Base-by-base conservation (phyloP, 2,329 filamentous ascomycete genomes). In the Clonostachys rhizophaga region DNA sequence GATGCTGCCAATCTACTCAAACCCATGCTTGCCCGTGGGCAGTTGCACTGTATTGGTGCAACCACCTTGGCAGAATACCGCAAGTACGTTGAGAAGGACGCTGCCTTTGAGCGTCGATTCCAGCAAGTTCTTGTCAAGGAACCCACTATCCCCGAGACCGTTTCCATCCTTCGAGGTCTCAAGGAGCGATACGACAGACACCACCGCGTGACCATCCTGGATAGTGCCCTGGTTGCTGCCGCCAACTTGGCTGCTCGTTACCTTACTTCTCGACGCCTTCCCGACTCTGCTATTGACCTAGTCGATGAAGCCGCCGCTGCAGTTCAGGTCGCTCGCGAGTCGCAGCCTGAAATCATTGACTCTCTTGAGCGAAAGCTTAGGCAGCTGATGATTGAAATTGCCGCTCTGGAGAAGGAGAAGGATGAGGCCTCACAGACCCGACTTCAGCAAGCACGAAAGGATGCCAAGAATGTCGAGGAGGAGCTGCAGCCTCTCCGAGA, bases 131-230 rank as follows among this genome's bases (percentile, higher is more conserved):
- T 99, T 41, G 92, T 97, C 65, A 96, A 96, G 72, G 94, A 99
- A 64, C 94, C 94, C 3, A 78, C 83, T 6, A 85, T 97, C 43
- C 68, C 82, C 2, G 94, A 99, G 70, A 97, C 94, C 13, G 83
- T 99, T 52, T 99, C 94, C 18, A 99, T 99, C 60, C 84, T 99
- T n/a, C 89, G 94, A 76, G 94, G 94, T 62, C 74, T 99, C 53
- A 99, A 97, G 75, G 92, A 97, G 66, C 90, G 91, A 65, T 99
- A 97, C 70, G 94, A 99, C 71, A 89, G 95, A 44, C 94, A 99
- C 68, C 94, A 99, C 66, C 91, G 92, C 76, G 94, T 99, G 59
- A 97, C 85, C 55, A 99, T 99, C 55, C 84, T 92, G 40, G 94
- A 99, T 61, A 90, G 86, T 59, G 94, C 94, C 52, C 88, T 99